Percentiles rank a stretch among this genome's conserved stretches.
phyloP scores from a whole-genome alignment of 192 early-diverging fungal genomes.

The Mortierella claussenii region DNA sequence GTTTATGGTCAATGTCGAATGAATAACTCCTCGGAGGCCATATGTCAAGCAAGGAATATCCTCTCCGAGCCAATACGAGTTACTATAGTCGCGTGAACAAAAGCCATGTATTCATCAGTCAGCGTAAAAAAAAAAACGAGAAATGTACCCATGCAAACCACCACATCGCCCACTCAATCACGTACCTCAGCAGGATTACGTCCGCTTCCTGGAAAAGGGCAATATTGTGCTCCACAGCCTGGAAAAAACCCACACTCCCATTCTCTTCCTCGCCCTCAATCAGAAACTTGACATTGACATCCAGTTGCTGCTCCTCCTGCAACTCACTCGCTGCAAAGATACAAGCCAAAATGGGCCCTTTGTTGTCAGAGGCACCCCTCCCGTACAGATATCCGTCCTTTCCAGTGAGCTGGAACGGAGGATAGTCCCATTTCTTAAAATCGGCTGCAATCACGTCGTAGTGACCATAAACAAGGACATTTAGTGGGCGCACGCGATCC shows the following conservation, averaged over 20 bases:
- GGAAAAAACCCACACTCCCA: constrained; percentile 74
- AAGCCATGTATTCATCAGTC: not conserved
- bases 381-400: constrained; percentile 81
- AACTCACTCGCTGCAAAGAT: constrained; percentile 80
- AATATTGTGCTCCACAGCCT: constrained; percentile 66
- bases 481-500: constrained; percentile 13
- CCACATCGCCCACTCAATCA: constrained; percentile 13
- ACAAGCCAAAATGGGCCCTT: constrained; percentile 79
- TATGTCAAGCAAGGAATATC: constrained; percentile 82
- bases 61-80: constrained; percentile 85
- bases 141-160: too few species aligned
- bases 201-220: constrained; percentile 62
- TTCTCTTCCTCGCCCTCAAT: constrained; percentile 86
- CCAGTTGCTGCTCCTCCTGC: constrained; percentile 63
- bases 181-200: constrained; percentile 65
- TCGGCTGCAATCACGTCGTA: constrained; percentile 86
- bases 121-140: not conserved
- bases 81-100: constrained; percentile 53
- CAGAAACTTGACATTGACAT: constrained; percentile 76
- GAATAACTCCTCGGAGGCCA: constrained; percentile 80
- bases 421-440: constrained; percentile 68
- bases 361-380: constrained; percentile 84
- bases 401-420: constrained; percentile 72
- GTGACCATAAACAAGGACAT: constrained; percentile 81
- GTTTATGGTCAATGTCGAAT: constrained; percentile 64